Conservation (phyloP, 768 basidiomycete genomes). For the Mycena rosella region DNA sequence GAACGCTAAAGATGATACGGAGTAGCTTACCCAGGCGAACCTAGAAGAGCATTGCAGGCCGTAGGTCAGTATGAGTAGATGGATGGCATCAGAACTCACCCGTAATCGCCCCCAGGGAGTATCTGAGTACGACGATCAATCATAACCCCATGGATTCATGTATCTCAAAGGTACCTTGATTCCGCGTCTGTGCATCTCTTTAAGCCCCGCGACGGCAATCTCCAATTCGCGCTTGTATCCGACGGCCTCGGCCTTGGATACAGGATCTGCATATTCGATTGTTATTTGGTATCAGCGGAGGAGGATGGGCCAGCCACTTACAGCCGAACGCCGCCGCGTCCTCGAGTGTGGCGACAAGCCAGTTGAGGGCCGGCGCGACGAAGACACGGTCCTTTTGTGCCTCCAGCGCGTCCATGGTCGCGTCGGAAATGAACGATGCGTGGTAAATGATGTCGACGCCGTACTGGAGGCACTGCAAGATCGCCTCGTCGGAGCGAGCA, state of each 20-base stretch:
- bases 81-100: slow-evolving; percentile 36
- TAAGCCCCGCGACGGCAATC: slow-evolving; percentile 47
- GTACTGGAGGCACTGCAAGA: slow-evolving; percentile 51
- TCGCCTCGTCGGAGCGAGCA: slow-evolving; percentile 49
- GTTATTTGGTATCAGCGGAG: too few relatives aligned
- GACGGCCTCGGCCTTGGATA: slow-evolving; percentile 35
- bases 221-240: slow-evolving; percentile 49
- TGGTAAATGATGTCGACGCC: slow-evolving; percentile 49
- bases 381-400: slow-evolving; percentile 50
- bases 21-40: slow-evolving; percentile 25
- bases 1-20: too few relatives aligned
- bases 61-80: neutral
- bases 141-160: too few relatives aligned
- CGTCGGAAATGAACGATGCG: slow-evolving; percentile 51
- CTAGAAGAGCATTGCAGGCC: too few relatives aligned
- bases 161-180: slow-evolving; percentile 41
- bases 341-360: slow-evolving; percentile 41
- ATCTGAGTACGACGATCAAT: slow-evolving; percentile 25
- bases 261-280: slow-evolving; percentile 21
- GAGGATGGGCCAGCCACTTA: neutral
- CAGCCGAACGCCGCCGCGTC: slow-evolving; percentile 45
- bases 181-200: slow-evolving; percentile 52
- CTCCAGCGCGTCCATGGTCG: slow-evolving; percentile 51
- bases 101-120: slow-evolving; percentile 54
- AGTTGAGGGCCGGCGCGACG: slow-evolving; percentile 50